Conservation (phyloP, 129 eudicot genomes). For the Smallanthus sonchifolius region DNA sequence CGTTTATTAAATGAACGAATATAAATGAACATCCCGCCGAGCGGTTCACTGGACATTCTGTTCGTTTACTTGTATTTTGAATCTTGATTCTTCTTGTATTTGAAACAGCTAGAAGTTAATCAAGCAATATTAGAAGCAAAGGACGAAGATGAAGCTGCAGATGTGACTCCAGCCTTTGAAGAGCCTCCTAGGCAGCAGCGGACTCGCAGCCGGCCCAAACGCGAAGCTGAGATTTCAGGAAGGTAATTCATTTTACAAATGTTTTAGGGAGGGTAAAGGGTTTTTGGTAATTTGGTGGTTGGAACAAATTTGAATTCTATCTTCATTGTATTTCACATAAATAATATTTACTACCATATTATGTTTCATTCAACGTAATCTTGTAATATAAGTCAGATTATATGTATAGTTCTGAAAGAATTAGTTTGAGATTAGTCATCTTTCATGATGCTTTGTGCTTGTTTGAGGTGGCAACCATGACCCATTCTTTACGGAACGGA, state of each 20-base stretch:
- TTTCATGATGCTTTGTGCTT: neutral
- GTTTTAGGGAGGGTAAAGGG: conserved; percentile 2
- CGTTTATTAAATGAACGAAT: too few relatives aligned
- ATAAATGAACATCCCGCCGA: too few relatives aligned
- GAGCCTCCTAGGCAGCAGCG: conserved; percentile 59
- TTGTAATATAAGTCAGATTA: conserved; percentile 12
- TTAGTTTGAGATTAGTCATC: neutral
- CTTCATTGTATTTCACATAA: neutral
- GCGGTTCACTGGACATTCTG: too few relatives aligned
- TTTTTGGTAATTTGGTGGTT: neutral
- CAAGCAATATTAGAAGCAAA: conserved; percentile 65
- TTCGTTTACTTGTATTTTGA: too few relatives aligned
- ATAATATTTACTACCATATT: conserved; percentile 2
- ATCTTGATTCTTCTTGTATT: conserved; percentile 2
- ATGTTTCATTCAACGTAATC: conserved; percentile 18
- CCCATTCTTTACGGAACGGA: too few relatives aligned
- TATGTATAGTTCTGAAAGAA: conserved; percentile 27
- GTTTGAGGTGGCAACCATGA: neutral
- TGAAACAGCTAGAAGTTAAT: conserved; percentile 61
- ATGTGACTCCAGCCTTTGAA: conserved; percentile 23
- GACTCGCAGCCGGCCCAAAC: conserved; percentile 78
- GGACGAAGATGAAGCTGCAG: conserved; percentile 39
- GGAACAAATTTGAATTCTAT: conserved; percentile 7
- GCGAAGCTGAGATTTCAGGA: conserved; percentile 62
- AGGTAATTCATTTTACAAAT: conserved; percentile 5